Evolutionary conservation across 768 basidiomycete genomes (phyloP), one percentile per base, ranked within the genome.

Genomic region (Pisolithus sp.): DNA sequence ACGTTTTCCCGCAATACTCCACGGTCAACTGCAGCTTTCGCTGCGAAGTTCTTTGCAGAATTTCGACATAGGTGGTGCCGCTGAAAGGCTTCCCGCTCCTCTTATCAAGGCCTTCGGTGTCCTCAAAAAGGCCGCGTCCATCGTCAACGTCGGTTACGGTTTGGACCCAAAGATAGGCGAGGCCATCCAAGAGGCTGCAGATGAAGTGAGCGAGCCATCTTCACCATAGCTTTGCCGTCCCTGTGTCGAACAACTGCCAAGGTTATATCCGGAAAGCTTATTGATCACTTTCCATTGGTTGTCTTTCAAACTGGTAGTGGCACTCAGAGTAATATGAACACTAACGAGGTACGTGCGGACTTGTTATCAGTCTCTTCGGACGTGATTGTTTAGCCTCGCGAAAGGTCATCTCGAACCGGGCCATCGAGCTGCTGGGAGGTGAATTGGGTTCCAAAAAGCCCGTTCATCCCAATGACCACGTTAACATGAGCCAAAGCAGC

Each of bases 271-370:
- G 95, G 94, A 48, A 90, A 93, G 67, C 79, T 99, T 53, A 78
- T 86, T 20, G 93, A 93, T 59, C 89, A 99, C 71, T 99, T 99
- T 74, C 96, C 96, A 23, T 76, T 99, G 37, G 96, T 99, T 36
- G 94, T 99, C 39, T 99, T 97, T 81, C 96, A 99, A 71, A 99
- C 96, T 21, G 96, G 96, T 53, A 94, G 91, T 51, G 96, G 96
- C 18, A 99, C 96, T 2, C 96, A 99, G 70, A 94, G 89, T 65
- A 99, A 99, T 76, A 99, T 99, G 96, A 99, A 91, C 69, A 91
- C 82, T 54, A 99, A 99, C 68, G 96, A 99, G 81, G 92, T 87
- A 39, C 21, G 68, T 50, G 26, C 7, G 17, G 3, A 3, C 17
- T 2, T n/a, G 10, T 7, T 48, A 37, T 24, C 23, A 31, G 42